phyloP scores from a whole-genome alignment of 148 eudicot species.

The Heliamphora exappendiculata region DNA sequence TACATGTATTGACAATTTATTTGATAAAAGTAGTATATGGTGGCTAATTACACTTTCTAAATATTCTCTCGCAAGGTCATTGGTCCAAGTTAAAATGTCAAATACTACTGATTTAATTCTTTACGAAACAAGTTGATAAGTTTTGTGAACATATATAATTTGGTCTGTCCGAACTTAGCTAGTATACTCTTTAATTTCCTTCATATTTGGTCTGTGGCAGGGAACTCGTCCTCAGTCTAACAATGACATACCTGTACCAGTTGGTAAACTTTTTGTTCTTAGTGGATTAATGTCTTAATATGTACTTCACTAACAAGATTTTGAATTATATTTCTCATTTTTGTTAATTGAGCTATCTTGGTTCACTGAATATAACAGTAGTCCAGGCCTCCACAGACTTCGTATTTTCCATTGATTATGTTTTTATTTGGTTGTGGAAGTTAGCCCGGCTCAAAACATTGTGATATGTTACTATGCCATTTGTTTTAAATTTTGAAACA shows the following conservation, averaged over 20 bases:
- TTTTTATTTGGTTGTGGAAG: too few species aligned
- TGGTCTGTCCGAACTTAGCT: neutral
- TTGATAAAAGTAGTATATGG: neutral
- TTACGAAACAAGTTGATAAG: neutral
- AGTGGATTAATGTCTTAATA: neutral
- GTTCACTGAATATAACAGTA: neutral
- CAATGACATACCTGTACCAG: neutral
- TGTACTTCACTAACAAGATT: neutral
- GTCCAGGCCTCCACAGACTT: neutral
- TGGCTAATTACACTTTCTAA: neutral
- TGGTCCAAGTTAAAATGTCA: neutral
- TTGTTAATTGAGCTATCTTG: neutral
- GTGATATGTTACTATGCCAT: neutral
- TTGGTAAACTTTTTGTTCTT: slow-evolving; percentile 6
- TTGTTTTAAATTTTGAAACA: neutral
- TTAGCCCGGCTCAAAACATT: neutral
- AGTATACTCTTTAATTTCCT: neutral
- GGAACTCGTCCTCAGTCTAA: slow-evolving; percentile 13
- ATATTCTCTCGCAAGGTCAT: neutral
- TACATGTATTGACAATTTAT: neutral
- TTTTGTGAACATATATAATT: neutral
- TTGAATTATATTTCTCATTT: neutral
- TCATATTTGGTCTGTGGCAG: slow-evolving; percentile 5
- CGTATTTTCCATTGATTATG: neutral
- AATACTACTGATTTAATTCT: neutral